A percentile compares a stretch with the other conserved stretches of the same genome.
Evolutionary conservation across 345 rosid species (phyloP).

Genomic region (Draba incana): DNA sequence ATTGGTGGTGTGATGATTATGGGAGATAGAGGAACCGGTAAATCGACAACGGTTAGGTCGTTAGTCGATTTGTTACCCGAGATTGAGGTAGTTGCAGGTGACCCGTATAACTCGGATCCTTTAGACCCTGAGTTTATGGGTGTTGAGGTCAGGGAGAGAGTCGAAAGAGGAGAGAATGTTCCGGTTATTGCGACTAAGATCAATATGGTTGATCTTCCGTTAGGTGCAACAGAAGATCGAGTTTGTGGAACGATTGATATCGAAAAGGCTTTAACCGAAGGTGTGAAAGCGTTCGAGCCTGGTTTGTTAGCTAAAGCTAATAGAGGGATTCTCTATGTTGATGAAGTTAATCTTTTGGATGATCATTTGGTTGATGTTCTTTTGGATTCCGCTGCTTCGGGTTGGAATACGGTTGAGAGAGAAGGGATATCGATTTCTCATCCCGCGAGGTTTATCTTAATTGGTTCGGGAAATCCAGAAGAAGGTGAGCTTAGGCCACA

Average conservation of each 20-base stretch:
- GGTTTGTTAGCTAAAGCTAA: constrained; percentile 98
- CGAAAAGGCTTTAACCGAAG: constrained; percentile 94
- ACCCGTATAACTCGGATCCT: constrained; percentile 93
- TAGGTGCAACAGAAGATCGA: constrained; percentile 97
- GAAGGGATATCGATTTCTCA: constrained; percentile 96
- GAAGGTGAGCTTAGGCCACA: constrained; percentile 97
- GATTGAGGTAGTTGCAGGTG: constrained; percentile 79
- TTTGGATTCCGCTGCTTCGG: constrained; percentile 93
- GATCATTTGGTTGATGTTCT: constrained; percentile 97
- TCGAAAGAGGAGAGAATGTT: constrained; percentile 61
- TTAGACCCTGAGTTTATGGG: constrained; percentile 95
- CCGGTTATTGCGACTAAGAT: constrained; percentile 57
- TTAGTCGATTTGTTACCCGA: constrained; percentile 89
- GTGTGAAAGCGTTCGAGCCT: constrained; percentile 97
- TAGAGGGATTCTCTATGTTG: constrained; percentile 93
- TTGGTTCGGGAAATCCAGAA: constrained; percentile 96
- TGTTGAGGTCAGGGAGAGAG: constrained; percentile 71
- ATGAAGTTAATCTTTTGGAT: constrained; percentile 95
- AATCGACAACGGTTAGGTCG: constrained; percentile 91
- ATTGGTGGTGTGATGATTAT: constrained; percentile 98
- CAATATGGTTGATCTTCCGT: constrained; percentile 96
- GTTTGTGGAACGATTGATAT: constrained; percentile 98
- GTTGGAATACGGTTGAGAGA: constrained; percentile 97
- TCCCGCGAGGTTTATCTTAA: constrained; percentile 91
- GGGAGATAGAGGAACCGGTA: constrained; percentile 97